Base-by-base conservation (phyloP, 139 green algal genomes). In the Chlorella sp. region DNA sequence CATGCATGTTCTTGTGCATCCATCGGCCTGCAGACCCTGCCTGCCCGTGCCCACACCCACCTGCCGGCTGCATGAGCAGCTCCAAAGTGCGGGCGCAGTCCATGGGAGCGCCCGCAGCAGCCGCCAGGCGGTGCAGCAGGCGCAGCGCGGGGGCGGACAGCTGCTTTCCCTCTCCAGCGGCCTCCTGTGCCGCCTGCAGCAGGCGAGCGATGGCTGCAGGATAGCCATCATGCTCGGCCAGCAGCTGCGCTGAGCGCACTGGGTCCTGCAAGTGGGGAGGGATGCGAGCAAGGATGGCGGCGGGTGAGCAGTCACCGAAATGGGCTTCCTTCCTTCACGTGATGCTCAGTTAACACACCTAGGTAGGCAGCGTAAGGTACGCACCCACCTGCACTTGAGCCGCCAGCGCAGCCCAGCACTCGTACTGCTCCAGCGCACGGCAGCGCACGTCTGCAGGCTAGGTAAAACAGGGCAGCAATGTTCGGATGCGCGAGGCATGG, bases 341-440 rank as follows among this genome's bases (percentile, higher is more conserved):
- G 20, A 67, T 67, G 17, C 17, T 67, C 60, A 9, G 30, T 43
- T 22, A 36, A 34, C 68, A 34, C 2, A 36, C 1, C 1, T 13
- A n/a, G n/a, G 20, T 19, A 34, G 19, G 22, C n/a, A 2, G 22
- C 7, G 7, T 20, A 54, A 19, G n/a, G 65, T 5, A 22, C n/a
- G 6, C n/a, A 36, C 78, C 7, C 65, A 77, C 80, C 43, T 84
- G 48, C 20, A 69, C 65, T 16, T 60, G 46, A 44, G 16, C 2
- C 22, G 80, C 80, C 32, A 84, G 80, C 80, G 78, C 80, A 30
- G 67, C 43, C 58, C 58, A 83, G 38, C 34, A 73, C 13, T 40
- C 58, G 40, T 41, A 73, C 30, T 54, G 56, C 58, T 83, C 32
- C 56, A 83, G 58, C 26, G 51, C 51, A 16, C 51, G 51, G 51